Evolutionary conservation across 805 yeast species (phyloP).

Genomic region (Wickerhamiella australiensis): DNA sequence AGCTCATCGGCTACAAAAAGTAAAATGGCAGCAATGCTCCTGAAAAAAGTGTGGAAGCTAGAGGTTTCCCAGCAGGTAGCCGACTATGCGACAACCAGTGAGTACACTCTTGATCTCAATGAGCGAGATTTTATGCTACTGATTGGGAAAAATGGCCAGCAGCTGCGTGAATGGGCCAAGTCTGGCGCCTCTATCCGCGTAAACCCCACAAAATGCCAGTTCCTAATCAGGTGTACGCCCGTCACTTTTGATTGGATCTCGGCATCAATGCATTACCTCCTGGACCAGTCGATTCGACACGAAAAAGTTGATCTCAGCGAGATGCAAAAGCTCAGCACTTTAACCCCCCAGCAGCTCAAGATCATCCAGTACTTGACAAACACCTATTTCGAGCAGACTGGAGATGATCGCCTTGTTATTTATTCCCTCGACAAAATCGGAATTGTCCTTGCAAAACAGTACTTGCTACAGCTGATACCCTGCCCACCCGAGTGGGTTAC

Average conservation of each 20-base stretch:
- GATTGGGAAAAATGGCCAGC: constrained; percentile 31
- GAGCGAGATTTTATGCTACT: constrained; percentile 34
- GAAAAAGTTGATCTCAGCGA: constrained; percentile 29
- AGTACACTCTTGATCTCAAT: constrained; percentile 28
- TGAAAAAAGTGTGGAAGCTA: constrained; percentile 31
- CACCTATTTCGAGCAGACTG: constrained; percentile 19
- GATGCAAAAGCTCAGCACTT: constrained; percentile 12
- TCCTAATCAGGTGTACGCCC: constrained; percentile 33
- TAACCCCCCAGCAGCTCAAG: constrained; percentile 17
- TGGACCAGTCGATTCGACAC: constrained; percentile 18
- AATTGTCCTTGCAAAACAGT: constrained; percentile 18
- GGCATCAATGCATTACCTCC: constrained; percentile 27
- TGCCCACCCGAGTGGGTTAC: constrained; percentile 14
- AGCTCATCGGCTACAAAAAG: neutral
- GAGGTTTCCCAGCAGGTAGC: constrained; percentile 20
- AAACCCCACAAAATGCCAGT: constrained; percentile 26
- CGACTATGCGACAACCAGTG: constrained; percentile 29
- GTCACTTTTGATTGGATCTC: constrained; percentile 35
- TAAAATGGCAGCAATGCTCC: constrained; percentile 18
- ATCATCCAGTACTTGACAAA: constrained; percentile 25
- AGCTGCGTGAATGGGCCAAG: constrained; percentile 33
- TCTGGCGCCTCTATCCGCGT: constrained; percentile 34
- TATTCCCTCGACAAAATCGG: constrained; percentile 15
- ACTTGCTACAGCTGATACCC: constrained; percentile 16
- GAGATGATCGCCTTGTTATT: constrained; percentile 15